Evolutionary conservation across 306 rosid genomes (phyloP), one percentile per base, ranked within the genome.

Genomic region (Begonia peltatifolia): DNA sequence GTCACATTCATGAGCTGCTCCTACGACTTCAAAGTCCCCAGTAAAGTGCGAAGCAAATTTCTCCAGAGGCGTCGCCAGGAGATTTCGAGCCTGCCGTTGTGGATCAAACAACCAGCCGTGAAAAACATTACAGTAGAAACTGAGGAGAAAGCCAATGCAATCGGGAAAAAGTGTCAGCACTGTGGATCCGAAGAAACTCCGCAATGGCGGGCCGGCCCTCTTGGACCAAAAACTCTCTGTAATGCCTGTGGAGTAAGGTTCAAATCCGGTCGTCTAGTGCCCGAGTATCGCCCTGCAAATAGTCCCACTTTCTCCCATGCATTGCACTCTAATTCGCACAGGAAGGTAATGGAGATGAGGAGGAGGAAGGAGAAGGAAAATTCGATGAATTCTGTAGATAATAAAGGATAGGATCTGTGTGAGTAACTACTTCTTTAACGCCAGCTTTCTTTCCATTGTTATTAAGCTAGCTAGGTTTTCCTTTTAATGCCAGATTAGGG

Each of bases 211-310:
- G 76, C 76, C 1, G 94, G 96, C 14, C 96, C 96, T 0, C 11
- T 6, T 5, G 90, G 96, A 25, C 83, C 73, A 0, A 78, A 80
- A 41, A 87, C 94, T 9, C 77, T 87, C 3, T 87, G 96, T 49
- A 87, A 87, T 68, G 94, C 96, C 11, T 87, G 90, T 61, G 94
- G 94, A 11, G 83, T 80, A 35, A 62, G 90, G 64, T 78, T 41
- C 53, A 87, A 71, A 65, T 80, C 93, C 6, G 89, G 93, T 16
- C 52, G 88, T 55, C 69, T 87, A 44, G 88, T 72, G 55, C 79
- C 89, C 6, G 89, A 83, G 64, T 80, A 83, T 63, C 81, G 93
- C 9, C 94, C 96, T 10, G 88, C 85, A 3, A 74, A 71, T 44
- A 80, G 89, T 72, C 90, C 87, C 10, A 61, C 84, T 42, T 87